Conservation (phyloP, 2,329 filamentous ascomycete genomes). For the Talaromyces sp. region DNA sequence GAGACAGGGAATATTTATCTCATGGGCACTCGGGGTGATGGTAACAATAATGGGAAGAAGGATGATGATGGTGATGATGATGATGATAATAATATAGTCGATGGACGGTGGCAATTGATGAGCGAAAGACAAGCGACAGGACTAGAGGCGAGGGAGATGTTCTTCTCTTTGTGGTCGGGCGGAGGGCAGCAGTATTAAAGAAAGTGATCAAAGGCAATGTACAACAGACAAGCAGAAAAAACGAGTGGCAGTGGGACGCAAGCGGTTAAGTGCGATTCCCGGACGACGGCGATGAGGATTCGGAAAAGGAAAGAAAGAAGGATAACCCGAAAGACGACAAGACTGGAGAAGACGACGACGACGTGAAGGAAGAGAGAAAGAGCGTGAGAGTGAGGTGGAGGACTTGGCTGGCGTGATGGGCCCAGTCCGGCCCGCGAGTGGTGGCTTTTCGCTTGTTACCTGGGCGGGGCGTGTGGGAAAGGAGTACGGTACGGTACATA, state of each 20-base stretch:
- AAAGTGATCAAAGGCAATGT: background rate
- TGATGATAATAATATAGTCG: background rate
- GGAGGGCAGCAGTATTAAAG: background rate
- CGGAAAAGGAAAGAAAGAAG: background rate
- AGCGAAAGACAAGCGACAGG: background rate
- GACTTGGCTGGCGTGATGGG: background rate
- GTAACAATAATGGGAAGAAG: background rate
- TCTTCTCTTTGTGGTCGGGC: background rate
- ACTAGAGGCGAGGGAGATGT: background rate
- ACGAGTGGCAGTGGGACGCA: conserved; percentile 7
- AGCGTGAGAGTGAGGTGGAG: conserved; percentile 1
- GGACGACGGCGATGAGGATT: background rate
- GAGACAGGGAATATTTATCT: conserved; percentile 12
- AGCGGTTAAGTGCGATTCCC: conserved; percentile 2
- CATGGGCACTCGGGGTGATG: conserved; percentile 7
- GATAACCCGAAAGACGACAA: conserved; percentile 13
- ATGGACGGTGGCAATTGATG: background rate
- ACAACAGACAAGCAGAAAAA: background rate
- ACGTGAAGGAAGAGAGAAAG: conserved; percentile 1
- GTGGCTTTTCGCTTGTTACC: background rate
- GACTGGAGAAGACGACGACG: conserved; percentile 11
- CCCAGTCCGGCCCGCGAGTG: background rate
- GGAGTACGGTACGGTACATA: background rate
- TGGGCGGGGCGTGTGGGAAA: background rate
- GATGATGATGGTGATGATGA: background rate